phyloP scores from a whole-genome alignment of 805 yeast species.

The Pichia californica region DNA sequence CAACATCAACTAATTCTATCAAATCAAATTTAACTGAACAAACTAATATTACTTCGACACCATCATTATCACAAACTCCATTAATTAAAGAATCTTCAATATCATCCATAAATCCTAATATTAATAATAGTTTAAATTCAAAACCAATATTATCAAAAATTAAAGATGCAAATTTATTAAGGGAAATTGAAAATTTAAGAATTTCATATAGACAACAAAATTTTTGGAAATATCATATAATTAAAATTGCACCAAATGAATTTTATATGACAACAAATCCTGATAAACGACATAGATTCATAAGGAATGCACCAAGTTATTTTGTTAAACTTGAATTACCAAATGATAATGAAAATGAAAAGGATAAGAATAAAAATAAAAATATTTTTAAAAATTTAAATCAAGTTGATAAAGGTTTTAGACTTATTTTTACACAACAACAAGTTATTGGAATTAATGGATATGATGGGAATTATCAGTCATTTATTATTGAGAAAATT shows the following conservation, averaged over 20 bases:
- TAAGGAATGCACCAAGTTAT: constrained; percentile 59
- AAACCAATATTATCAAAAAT: not conserved
- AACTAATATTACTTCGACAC: not conserved
- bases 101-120: not conserved
- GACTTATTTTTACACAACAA: constrained; percentile 27
- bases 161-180: constrained; percentile 3
- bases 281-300: constrained; percentile 48
- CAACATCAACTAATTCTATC: too few relatives aligned
- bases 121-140: not conserved
- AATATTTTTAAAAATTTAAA: not conserved
- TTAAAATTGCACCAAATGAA: constrained; percentile 43
- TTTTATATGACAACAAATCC: constrained; percentile 65
- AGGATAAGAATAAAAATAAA: not conserved
- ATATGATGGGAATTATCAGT: constrained; percentile 8
- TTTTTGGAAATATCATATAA: constrained; percentile 60
- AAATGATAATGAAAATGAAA: not conserved
- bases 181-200: constrained; percentile 8
- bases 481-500: constrained; percentile 22
- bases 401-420: constrained; percentile 26
- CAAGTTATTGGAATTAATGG: constrained; percentile 10
- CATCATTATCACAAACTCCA: constrained; percentile 1
- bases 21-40: not conserved
- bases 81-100: not conserved
- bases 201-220: constrained; percentile 18
- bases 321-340: constrained; percentile 37